Conservation (phyloP, 139 green algal species). For the Raphidocelis subcapitata region DNA sequence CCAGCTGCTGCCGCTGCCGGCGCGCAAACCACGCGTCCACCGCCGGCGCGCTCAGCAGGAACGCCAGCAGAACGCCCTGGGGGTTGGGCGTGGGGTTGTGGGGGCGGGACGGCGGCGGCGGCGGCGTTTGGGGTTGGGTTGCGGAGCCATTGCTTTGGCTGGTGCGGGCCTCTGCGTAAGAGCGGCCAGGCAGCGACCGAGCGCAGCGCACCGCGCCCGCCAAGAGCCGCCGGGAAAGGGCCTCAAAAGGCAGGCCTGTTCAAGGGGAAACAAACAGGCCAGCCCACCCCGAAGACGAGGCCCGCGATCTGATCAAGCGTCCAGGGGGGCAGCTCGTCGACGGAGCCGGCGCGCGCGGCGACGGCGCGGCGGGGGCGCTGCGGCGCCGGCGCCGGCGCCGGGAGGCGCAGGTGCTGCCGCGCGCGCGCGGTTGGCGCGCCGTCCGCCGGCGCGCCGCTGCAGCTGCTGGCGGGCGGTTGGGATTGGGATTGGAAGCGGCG, state of each 20-base stretch:
- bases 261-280: too few species aligned
- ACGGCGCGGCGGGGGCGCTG: too few species aligned
- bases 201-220: too few species aligned
- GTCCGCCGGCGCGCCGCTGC: too few species aligned
- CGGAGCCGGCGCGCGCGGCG: slow-evolving; percentile 19
- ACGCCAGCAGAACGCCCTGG: slow-evolving; percentile 53
- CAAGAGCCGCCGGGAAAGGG: too few species aligned
- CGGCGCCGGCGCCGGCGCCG: too few species aligned
- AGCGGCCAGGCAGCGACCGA: neutral
- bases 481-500: too few species aligned
- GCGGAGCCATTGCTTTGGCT: neutral
- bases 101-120: neutral
- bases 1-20: slow-evolving; percentile 66
- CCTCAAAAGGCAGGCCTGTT: too few species aligned
- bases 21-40: slow-evolving; percentile 60
- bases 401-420: too few species aligned
- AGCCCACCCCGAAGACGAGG: slow-evolving; percentile 71
- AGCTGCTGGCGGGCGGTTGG: too few species aligned
- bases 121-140: neutral
- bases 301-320: slow-evolving; percentile 82
- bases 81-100: neutral
- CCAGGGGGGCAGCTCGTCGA: slow-evolving; percentile 67
- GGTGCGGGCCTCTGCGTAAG: neutral
- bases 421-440: too few species aligned
- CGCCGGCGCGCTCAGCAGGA: slow-evolving; percentile 41